A percentile compares a stretch with the other conserved stretches of the same genome.
phyloP scores from a whole-genome alignment of 805 yeast genomes.

The Ogataea chonburiensis region DNA sequence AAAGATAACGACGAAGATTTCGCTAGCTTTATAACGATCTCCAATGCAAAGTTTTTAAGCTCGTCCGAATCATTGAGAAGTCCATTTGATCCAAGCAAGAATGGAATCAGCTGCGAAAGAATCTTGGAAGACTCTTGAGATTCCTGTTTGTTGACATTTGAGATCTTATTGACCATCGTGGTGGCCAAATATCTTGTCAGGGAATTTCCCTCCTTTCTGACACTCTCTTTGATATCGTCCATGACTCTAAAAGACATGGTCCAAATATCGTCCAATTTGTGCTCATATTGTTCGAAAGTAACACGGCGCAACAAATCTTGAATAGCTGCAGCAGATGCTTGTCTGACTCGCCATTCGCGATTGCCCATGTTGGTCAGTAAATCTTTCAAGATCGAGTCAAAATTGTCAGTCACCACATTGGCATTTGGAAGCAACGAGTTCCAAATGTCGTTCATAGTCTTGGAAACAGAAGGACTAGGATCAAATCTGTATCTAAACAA shows the following conservation, averaged over 20 bases:
- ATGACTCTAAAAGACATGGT: slow-evolving; percentile 80
- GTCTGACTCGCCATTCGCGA: slow-evolving; percentile 91
- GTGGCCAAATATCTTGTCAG: slow-evolving; percentile 67
- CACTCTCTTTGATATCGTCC: slow-evolving; percentile 95
- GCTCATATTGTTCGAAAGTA: slow-evolving; percentile 51
- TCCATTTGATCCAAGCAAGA: slow-evolving; percentile 76
- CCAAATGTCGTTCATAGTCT: slow-evolving; percentile 91
- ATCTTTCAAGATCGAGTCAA: slow-evolving; percentile 61
- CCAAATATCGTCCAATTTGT: slow-evolving; percentile 70
- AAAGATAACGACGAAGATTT: slow-evolving; percentile 60
- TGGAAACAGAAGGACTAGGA: slow-evolving; percentile 71
- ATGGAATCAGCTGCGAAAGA: slow-evolving; percentile 65
- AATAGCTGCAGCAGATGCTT: slow-evolving; percentile 76
- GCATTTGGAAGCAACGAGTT: slow-evolving; percentile 58
- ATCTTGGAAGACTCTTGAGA: slow-evolving; percentile 45
- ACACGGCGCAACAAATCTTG: slow-evolving; percentile 66
- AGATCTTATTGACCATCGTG: slow-evolving; percentile 57
- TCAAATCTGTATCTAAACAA: slow-evolving; percentile 83
- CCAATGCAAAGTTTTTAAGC: slow-evolving; percentile 69
- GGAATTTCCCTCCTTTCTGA: slow-evolving; percentile 72
- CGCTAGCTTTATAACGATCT: slow-evolving; percentile 69
- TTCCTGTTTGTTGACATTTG: slow-evolving; percentile 37
- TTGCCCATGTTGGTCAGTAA: slow-evolving; percentile 67
- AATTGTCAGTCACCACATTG: slow-evolving; percentile 50
- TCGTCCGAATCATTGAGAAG: slow-evolving; percentile 84